A percentile compares a stretch with the other conserved stretches of the same genome.
These are phyloP conservation scores for Serendipita vermifera DNA, from an alignment of 768 basidiomycete species.

Conservation along the genomic window DNA sequence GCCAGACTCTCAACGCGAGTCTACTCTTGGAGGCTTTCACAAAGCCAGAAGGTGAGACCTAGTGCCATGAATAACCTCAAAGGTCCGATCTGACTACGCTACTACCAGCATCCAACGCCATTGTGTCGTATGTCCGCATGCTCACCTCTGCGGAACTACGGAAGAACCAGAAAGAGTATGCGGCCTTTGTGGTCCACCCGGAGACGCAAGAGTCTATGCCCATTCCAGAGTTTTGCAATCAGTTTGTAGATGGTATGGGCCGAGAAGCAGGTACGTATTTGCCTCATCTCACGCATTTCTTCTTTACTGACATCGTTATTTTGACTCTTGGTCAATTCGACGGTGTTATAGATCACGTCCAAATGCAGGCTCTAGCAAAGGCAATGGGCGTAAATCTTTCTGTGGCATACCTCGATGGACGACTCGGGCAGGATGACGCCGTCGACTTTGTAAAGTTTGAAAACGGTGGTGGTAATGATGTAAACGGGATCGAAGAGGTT, in stretches of 20 bases:
- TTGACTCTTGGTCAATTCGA: neutral
- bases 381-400: slow-evolving; percentile 54
- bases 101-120: slow-evolving; percentile 46
- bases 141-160: slow-evolving; percentile 77
- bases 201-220: slow-evolving; percentile 48
- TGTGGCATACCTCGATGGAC: slow-evolving; percentile 73
- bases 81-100: neutral
- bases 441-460: slow-evolving; percentile 61
- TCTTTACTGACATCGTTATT: slow-evolving; percentile 1
- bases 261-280: slow-evolving; percentile 53
- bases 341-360: slow-evolving; percentile 51
- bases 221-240: slow-evolving; percentile 55
- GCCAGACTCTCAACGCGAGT: slow-evolving; percentile 25
- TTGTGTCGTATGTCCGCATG: slow-evolving; percentile 70
- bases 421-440: slow-evolving; percentile 26
- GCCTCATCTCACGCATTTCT: neutral
- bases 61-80: neutral
- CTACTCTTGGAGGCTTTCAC: slow-evolving; percentile 42
- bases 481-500: slow-evolving; percentile 36
- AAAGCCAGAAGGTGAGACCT: slow-evolving; percentile 33
- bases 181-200: slow-evolving; percentile 64
- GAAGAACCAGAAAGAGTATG: slow-evolving; percentile 43
- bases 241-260: slow-evolving; percentile 62
- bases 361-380: slow-evolving; percentile 62
- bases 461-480: slow-evolving; percentile 29